Evolutionary conservation across 73 alveolate species (phyloP), one percentile per base, ranked within the genome.

Genomic region (Paramecium sonneborni): DNA sequence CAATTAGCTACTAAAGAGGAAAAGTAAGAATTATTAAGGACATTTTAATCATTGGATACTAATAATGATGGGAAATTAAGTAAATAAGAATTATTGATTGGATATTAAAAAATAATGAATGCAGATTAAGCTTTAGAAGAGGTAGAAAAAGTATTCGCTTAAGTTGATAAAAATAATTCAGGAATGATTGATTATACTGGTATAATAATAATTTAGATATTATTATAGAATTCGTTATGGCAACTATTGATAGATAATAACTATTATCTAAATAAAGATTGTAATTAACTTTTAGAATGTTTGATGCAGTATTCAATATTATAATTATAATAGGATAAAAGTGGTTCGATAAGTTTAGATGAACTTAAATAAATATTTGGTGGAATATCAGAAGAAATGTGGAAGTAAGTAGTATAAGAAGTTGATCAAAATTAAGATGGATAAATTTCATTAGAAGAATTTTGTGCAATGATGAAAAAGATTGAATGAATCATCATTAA

Each of bases 341-440:
- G 95, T 93, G 97, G 97, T 34, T 26, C 85, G 12, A 93, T 94
- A 20, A 70, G 93, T 34, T 93, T 90, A 11, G 90, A 86, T 28
- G 97, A 95, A 69, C 85, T 95, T n/a, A 82, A 89, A 57, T 44
- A 93, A 18, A 92, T 93, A 23, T 85, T 95, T n/a, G 96, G 97
- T 62, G 92, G 82, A 15, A 69, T 92, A 26, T 48, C 92, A 6
- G 93, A 62, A n/a, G 95, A 87, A 30, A 70, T 92, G 34, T 95
- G 97, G 97, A 76, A 92, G 46, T 95, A 95, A 43, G 95, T 95
- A 14, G 86, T 95, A 6, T 92, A 95, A 69, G 98, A 95, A 84
- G 96, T 93, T 2, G 97, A 95, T 87, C n/a, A 85, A 43, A 88
- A 95, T 93, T 93, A 95, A 18, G 97, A 95, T 93, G 97, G 97